Evolutionary conservation across 192 early-diverging fungal species (phyloP), one percentile per base, ranked within the genome.

Genomic region (Entomortierella beljakovae): DNA sequence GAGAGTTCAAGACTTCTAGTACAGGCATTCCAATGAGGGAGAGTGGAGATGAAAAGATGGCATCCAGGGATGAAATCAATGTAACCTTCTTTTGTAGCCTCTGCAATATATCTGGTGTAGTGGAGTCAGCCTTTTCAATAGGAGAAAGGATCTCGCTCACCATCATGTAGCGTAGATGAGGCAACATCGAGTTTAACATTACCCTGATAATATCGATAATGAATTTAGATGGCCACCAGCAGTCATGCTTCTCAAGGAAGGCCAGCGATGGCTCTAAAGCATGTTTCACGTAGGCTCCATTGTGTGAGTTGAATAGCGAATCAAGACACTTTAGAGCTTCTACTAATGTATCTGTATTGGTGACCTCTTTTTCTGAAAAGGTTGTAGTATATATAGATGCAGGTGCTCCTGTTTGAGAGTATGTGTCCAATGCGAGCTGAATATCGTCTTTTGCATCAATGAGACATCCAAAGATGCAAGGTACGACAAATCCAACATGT

Each of bases 401-500:
- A 31, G 70, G 72, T 15, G 49, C 20, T 7, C 31, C 11, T 8
- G 38, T 11, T 33, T 26, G 35, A 6, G 13, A 20, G 13, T 16
- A 13, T 3, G 42, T 40, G 23, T 71, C 61, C 51, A 64, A 26
- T 6, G 35, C 11, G 6, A 63, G 54, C 1, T 64, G 61, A 37
- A 72, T 50, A 10, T 67, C 65, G 18, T 68, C 67, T 37, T 58
- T 70, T 22, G 75, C 26, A 23, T 83, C 64, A 62, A 71, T 71
- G 38, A 83, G 57, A 37, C 66, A 65, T 25, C 80, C 55, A 32
- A 83, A 71, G 2, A 92, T 72, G 3, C 91, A 76, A 23, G 83
- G 82, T 11, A 91, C 62, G 26, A 92, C 86, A 40, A 82, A 68
- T 11, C 83, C 73, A 29, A 92, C 76, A 63, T 92, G 91, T 9